Evolutionary conservation across 495 filamentous ascomycete species (phyloP), one percentile per base, ranked within the genome.

Genomic region (Aspergillus sclerotioniger): DNA sequence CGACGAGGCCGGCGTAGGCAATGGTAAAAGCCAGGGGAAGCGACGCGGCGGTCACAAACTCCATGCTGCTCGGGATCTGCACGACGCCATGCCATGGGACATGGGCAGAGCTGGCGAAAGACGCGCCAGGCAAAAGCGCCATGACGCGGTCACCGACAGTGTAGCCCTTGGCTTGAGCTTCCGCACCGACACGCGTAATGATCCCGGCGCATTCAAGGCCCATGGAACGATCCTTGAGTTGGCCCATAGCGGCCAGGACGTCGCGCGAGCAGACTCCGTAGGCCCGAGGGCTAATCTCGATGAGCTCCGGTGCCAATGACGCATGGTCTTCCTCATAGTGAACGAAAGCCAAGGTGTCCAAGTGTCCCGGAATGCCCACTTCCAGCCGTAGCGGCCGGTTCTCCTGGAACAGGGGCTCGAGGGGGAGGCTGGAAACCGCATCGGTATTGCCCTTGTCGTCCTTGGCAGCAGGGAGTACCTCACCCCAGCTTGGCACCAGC

Each of bases 181-280:
- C 41, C 43, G 54, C 49, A 44, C 8, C 54, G 47, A 21, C 54
- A 50, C 53, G 57, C 10, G 66, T 71, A 17, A 85, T 63, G 10
- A 80, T 56, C 16, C 80, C 81, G 16, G 65, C 61, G 35, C 72
- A 72, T 56, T 82, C 77, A 15, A 68, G 58, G 5, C 80, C 79
- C 25, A 82, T 59, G 3, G 56, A 29, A 21, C 54, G 32, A 20
- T 74, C 65, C 13, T 45, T 48, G 25, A 69, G 66, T 61, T 58
- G 75, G 6, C 75, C 80, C 53, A 75, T 70, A 1, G 71, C 67
- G 0, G 71, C 64, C 21, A 72, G 62, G 2, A 80, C 60, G 56
- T 82, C 79, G 25, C 71, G 72, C 61, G 74, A 76, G 59, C 78
- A 80, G 3, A 80, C 39, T 10, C 78, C 76, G 8, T 65, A 69